Evolutionary conservation across 306 rosid genomes (phyloP).

Genomic region (Malus orientalis): DNA sequence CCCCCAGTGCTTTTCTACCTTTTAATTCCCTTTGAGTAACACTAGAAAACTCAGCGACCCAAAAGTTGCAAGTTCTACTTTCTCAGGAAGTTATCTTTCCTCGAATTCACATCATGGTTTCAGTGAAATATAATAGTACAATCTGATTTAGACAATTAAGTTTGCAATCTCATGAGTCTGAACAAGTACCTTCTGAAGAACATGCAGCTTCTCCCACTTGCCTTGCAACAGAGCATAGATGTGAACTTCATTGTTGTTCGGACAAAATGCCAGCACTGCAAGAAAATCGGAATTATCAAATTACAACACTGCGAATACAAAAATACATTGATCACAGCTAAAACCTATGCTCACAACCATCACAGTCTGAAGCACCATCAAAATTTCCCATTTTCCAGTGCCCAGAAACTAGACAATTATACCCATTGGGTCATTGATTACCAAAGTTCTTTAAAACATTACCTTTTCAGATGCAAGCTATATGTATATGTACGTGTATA

Average conservation of each 20-base stretch:
- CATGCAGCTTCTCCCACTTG: constrained; percentile 90
- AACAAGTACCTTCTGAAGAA: constrained; percentile 77
- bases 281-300: neutral
- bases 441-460: neutral
- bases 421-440: neutral
- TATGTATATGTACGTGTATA: neutral
- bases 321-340: neutral
- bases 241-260: constrained; percentile 87
- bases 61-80: neutral
- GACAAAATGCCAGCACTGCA: constrained; percentile 91
- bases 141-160: neutral
- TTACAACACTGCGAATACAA: neutral
- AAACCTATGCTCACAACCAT: neutral
- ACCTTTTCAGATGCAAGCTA: neutral
- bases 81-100: neutral
- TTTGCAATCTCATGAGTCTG: neutral
- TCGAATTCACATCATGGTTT: neutral
- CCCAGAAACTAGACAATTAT: neutral
- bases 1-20: neutral
- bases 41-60: neutral
- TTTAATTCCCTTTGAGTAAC: neutral
- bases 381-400: neutral
- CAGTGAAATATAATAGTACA: neutral
- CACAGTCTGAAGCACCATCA: neutral
- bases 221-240: constrained; percentile 68